Evolutionary conservation across 2,329 filamentous ascomycete species (phyloP).

Genomic region (Venturia nashicola): DNA sequence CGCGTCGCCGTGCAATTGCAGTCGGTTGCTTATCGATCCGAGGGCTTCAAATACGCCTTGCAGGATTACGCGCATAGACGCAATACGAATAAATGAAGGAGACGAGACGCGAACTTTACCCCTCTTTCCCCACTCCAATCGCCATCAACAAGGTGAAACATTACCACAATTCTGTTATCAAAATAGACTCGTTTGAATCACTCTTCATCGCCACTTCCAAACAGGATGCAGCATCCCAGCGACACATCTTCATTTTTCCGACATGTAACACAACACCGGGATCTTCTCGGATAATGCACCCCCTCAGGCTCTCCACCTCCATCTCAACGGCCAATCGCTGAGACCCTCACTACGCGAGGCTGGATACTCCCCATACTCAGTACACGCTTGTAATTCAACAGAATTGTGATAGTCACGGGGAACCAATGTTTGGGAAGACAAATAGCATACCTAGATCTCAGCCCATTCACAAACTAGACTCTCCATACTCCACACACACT

Average conservation of each 20-base stretch:
- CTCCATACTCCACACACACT: not conserved
- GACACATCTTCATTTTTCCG: not conserved
- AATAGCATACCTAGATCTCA: not conserved
- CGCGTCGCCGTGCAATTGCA: no score
- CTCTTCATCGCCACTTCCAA: not conserved
- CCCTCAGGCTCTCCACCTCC: not conserved
- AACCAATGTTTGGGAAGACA: not conserved
- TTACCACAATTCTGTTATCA: not conserved
- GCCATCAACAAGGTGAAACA: not conserved
- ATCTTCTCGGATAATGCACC: not conserved
- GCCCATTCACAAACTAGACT: not conserved
- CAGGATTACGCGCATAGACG: not conserved
- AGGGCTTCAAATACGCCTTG: not conserved
- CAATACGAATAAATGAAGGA: not conserved
- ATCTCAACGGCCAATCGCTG: not conserved
- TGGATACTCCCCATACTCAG: not conserved
- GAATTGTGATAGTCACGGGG: not conserved
- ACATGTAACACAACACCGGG: not conserved
- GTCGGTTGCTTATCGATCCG: no score
- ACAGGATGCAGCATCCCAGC: not conserved
- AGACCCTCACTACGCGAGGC: not conserved
- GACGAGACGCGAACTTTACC: not conserved
- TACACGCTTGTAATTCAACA: not conserved
- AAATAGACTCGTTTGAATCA: not conserved
- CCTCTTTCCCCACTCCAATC: not conserved